Evolutionary conservation across 805 yeast genomes (phyloP).

Genomic region (Trichomonascus vanleenenianus): DNA sequence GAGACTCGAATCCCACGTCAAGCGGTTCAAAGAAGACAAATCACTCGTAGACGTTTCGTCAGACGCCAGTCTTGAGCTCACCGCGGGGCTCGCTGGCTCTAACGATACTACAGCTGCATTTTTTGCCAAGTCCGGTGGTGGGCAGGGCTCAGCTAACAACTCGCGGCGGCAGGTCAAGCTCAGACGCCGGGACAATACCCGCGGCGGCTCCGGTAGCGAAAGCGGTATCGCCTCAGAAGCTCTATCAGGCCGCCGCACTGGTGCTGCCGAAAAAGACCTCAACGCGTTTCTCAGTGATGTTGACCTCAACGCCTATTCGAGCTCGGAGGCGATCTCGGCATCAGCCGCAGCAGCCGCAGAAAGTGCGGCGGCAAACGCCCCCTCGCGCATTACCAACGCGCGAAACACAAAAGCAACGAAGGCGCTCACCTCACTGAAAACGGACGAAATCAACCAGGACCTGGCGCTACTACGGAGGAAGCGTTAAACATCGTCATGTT

Average conservation of each 20-base stretch:
- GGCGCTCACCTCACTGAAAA: constrained; percentile 3
- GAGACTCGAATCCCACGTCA: constrained; percentile 12
- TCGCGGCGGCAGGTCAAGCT: not conserved
- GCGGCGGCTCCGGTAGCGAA: not conserved
- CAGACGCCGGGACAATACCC: no score
- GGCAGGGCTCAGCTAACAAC: not conserved
- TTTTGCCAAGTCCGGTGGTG: not conserved
- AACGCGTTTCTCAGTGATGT: not conserved
- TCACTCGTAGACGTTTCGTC: constrained; percentile 2
- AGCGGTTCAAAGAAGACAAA: constrained; percentile 6
- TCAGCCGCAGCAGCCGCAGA: constrained; percentile 1
- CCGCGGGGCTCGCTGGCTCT: constrained; percentile 1
- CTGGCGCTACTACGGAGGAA: not conserved
- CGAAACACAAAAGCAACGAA: constrained; percentile 3
- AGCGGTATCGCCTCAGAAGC: not conserved
- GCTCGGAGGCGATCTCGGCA: not conserved
- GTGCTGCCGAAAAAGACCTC: not conserved
- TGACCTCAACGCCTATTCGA: not conserved
- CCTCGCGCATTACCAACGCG: not conserved
- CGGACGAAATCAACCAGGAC: constrained; percentile 4
- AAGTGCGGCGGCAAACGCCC: not conserved
- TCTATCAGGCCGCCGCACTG: not conserved
- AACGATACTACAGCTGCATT: not conserved
- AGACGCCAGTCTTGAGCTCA: constrained; percentile 1
- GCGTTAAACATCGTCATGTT: no score